Percentiles rank a stretch among this genome's conserved stretches.
Evolutionary conservation across 2,329 filamentous ascomycete genomes (phyloP).

Genomic region (Rasamsonia emersonii): DNA sequence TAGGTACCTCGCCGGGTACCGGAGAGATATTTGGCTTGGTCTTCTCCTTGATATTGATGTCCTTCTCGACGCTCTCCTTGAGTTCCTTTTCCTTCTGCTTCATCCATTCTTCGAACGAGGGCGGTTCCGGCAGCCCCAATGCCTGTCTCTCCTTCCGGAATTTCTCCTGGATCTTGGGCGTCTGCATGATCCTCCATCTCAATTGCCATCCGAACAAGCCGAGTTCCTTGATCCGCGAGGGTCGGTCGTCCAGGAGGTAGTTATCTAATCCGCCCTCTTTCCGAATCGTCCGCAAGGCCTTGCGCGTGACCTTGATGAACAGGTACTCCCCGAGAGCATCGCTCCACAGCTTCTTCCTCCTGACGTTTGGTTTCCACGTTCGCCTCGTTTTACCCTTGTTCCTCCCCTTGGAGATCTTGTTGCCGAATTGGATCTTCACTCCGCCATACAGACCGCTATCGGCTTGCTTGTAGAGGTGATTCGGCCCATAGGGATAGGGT

Average conservation of each 20-base stretch:
- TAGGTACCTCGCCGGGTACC: no score
- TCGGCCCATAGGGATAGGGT: slow-evolving; percentile 39
- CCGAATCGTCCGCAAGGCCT: slow-evolving; percentile 53
- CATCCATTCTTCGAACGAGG: slow-evolving; percentile 34
- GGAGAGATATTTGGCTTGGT: slow-evolving; percentile 27
- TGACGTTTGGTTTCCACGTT: slow-evolving; percentile 42
- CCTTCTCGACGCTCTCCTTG: slow-evolving; percentile 28
- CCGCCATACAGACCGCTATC: slow-evolving; percentile 42
- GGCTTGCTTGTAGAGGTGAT: slow-evolving; percentile 36
- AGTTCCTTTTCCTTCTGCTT: slow-evolving; percentile 34
- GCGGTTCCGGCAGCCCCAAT: slow-evolving; percentile 54
- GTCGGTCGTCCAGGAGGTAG: slow-evolving; percentile 76
- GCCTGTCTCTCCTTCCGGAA: slow-evolving; percentile 57
- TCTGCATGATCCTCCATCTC: slow-evolving; percentile 84
- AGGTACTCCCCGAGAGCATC: slow-evolving; percentile 35
- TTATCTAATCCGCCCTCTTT: slow-evolving; percentile 84
- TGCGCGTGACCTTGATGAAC: slow-evolving; percentile 38
- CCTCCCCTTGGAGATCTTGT: slow-evolving; percentile 42
- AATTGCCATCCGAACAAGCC: slow-evolving; percentile 86
- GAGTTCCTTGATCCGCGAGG: slow-evolving; percentile 70
- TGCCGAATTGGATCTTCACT: slow-evolving; percentile 38
- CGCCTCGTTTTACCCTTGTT: slow-evolving; percentile 43
- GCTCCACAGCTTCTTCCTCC: slow-evolving; percentile 38
- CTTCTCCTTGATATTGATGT: slow-evolving; percentile 23
- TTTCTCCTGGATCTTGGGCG: slow-evolving; percentile 53